Conservation (phyloP, 2,329 filamentous ascomycete species). For the Bipolaris victoriae region DNA sequence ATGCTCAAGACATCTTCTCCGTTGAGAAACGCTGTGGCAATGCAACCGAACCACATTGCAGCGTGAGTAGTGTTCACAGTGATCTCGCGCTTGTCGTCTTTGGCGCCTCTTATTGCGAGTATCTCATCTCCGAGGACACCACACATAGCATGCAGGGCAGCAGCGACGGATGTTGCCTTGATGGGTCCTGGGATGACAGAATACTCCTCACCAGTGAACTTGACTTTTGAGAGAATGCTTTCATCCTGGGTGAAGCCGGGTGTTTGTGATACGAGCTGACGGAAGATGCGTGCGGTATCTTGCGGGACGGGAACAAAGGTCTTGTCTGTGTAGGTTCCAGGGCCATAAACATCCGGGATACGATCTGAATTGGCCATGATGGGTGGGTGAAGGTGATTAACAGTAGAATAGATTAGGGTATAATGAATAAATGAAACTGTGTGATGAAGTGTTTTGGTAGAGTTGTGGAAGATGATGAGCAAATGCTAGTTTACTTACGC, state of each 20-base stretch:
- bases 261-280: slow-evolving; percentile 40
- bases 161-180: slow-evolving; percentile 52
- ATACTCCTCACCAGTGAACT: slow-evolving; percentile 49
- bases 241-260: slow-evolving; percentile 51
- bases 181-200: slow-evolving; percentile 54
- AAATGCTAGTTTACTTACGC: background rate
- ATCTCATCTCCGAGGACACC: slow-evolving; percentile 54
- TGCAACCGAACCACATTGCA: slow-evolving; percentile 21
- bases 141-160: slow-evolving; percentile 54
- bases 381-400: no score
- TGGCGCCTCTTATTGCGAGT: slow-evolving; percentile 1
- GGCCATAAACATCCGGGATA: slow-evolving; percentile 43
- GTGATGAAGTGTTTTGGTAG: background rate
- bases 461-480: background rate
- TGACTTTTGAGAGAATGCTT: slow-evolving; percentile 41
- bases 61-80: background rate
- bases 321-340: slow-evolving; percentile 51
- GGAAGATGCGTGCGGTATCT: background rate
- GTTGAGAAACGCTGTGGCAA: slow-evolving; percentile 21
- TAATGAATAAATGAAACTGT: background rate
- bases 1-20: background rate
- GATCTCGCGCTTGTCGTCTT: slow-evolving; percentile 1
- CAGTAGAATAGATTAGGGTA: background rate
- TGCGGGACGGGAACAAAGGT: slow-evolving; percentile 47
- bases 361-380: background rate